phyloP scores from a whole-genome alignment of 2,329 filamentous ascomycete genomes.

The Gaeumannomyces tritici region DNA sequence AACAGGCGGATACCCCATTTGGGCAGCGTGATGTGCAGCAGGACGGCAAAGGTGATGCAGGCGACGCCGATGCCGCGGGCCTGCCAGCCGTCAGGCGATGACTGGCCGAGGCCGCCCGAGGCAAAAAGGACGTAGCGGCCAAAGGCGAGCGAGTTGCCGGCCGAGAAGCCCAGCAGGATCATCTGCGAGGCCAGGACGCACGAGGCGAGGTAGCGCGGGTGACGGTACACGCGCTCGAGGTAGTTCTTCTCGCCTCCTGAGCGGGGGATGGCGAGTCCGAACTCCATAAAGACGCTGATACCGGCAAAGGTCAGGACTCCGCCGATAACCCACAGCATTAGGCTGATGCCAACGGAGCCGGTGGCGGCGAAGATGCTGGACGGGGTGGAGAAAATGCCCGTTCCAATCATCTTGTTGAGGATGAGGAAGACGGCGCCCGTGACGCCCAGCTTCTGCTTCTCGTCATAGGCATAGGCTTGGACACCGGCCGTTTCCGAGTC shows the following conservation, averaged over 20 bases:
- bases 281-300: slow-evolving; percentile 53
- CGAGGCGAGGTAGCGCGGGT: slow-evolving; percentile 48
- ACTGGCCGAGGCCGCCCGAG: slow-evolving; percentile 36
- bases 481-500: slow-evolving; percentile 1
- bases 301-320: slow-evolving; percentile 45
- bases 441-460: slow-evolving; percentile 40
- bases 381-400: slow-evolving; percentile 47
- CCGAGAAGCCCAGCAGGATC: slow-evolving; percentile 51
- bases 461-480: slow-evolving; percentile 22
- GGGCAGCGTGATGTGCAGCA: slow-evolving; percentile 40
- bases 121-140: slow-evolving; percentile 40
- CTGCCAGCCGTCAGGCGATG: slow-evolving; percentile 40
- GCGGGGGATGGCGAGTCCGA: slow-evolving; percentile 50
- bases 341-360: slow-evolving; percentile 36
- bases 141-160: slow-evolving; percentile 48
- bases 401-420: slow-evolving; percentile 50
- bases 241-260: slow-evolving; percentile 60
- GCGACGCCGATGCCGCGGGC: slow-evolving; percentile 46
- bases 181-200: slow-evolving; percentile 52
- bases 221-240: slow-evolving; percentile 51
- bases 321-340: slow-evolving; percentile 26
- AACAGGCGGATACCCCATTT: slow-evolving; percentile 51
- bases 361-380: slow-evolving; percentile 42
- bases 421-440: slow-evolving; percentile 44
- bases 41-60: slow-evolving; percentile 43